Conservation (phyloP, 495 filamentous ascomycete genomes). For the Hypoxylon intermedium region DNA sequence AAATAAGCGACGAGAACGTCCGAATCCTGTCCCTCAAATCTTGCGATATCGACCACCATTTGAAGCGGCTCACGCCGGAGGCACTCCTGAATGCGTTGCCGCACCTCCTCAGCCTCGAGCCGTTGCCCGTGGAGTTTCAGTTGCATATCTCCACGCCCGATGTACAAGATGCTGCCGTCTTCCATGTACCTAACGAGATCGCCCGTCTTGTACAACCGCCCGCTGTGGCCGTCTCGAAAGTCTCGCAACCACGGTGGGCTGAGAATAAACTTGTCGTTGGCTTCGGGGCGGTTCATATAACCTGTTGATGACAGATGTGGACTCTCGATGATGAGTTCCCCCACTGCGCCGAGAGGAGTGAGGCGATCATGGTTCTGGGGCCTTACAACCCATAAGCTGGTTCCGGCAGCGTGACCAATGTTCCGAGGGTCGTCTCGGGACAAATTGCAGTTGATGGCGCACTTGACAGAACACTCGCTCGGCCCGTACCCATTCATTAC, state of each 20-base stretch:
- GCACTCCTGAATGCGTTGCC: no score
- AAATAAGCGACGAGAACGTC: no score
- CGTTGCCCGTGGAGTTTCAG: constrained; percentile 50
- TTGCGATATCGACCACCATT: no score
- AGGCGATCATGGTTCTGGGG: constrained; percentile 56
- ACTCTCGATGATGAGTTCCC: constrained; percentile 58
- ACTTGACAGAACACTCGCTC: constrained; percentile 57
- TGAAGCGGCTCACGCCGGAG: no score
- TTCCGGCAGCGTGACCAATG: no score
- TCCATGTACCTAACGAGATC: constrained; percentile 62
- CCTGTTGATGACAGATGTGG: constrained; percentile 48
- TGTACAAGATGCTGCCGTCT: constrained; percentile 41
- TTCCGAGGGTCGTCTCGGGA: no score
- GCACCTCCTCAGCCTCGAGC: constrained; percentile 50
- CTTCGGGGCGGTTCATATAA: constrained; percentile 50
- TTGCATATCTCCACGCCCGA: constrained; percentile 49
- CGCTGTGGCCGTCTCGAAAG: background rate
- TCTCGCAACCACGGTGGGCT: constrained; percentile 44
- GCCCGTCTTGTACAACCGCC: constrained; percentile 56
- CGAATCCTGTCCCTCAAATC: no score
- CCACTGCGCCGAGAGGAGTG: constrained; percentile 54
- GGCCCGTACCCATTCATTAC: no score
- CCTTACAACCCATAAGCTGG: constrained; percentile 14
- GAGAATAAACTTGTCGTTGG: constrained; percentile 45
- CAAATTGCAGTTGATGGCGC: constrained; percentile 38